Conservation (phyloP, 768 basidiomycete genomes). For the Macrocybe gigantea region DNA sequence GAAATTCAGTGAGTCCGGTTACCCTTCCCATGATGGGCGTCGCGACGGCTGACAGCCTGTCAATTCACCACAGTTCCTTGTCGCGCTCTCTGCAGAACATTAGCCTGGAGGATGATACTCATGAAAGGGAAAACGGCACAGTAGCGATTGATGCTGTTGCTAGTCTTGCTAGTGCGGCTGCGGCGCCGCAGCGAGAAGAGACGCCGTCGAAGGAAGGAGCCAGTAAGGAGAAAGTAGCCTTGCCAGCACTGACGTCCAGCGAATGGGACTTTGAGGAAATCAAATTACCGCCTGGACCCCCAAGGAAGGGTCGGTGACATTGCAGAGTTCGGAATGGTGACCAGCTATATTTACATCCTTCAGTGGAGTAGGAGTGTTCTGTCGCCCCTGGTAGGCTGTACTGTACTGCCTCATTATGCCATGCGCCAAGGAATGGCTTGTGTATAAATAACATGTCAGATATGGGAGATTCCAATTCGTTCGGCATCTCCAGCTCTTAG, state of each 20-base stretch:
- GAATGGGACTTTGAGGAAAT: slow-evolving; percentile 54
- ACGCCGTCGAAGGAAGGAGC: slow-evolving; percentile 8
- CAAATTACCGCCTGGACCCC: slow-evolving; percentile 35
- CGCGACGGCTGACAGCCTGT: slow-evolving; percentile 3
- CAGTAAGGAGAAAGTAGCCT: slow-evolving; percentile 20
- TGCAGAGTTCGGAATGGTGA: too few relatives aligned
- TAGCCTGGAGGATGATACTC: slow-evolving; percentile 19
- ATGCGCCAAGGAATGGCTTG: too few relatives aligned
- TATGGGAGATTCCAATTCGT: too few relatives aligned
- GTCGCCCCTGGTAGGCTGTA: too few relatives aligned
- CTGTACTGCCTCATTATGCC: too few relatives aligned
- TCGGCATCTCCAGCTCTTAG: too few relatives aligned
- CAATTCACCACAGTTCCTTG: slow-evolving; percentile 28
- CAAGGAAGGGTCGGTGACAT: not conserved
- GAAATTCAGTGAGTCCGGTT: slow-evolving; percentile 61
- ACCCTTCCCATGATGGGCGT: not conserved
- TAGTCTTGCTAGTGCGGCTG: not conserved
- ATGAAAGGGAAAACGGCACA: not conserved
- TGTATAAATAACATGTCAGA: too few relatives aligned
- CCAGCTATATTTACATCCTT: too few relatives aligned
- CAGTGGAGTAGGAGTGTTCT: too few relatives aligned
- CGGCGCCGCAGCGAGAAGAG: slow-evolving; percentile 3
- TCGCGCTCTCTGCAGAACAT: slow-evolving; percentile 31
- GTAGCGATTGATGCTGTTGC: slow-evolving; percentile 5
- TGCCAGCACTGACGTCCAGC: slow-evolving; percentile 41